Base-by-base conservation (phyloP, 2,329 filamentous ascomycete species). In the Scleromitrula shiraiana region DNA sequence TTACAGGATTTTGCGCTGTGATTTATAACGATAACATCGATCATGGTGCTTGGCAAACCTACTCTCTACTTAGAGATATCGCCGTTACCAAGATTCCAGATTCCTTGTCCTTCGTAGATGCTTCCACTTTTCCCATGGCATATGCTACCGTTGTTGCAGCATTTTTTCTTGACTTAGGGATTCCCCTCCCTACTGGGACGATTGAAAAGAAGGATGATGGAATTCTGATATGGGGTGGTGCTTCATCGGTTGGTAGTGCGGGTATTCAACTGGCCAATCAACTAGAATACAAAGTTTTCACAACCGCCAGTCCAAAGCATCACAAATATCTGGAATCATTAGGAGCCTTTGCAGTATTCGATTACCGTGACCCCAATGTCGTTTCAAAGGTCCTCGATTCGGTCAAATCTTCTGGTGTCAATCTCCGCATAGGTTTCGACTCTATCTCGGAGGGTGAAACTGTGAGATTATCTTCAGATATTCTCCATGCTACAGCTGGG, bases 1-100 rank as follows among this genome's bases (percentile, higher is more conserved):
- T 58, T 72, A 76, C 52, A 70, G 75, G 56, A 3, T 57, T 55
- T 30, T 51, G 30, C 14, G 51, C 62, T 61, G 6, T 77, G 77
- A 56, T 75, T 72, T 41, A 58, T 26, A 57, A 54, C 14, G 41
- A 56, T 1, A 72, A 54, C 62, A 67, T 41, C 14, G 57, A 46
- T 50, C 56, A 41, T 57, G 53, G 32, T 61, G 65, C 54, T 2
- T 74, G 73, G 38, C 71, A 74, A 46, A 67, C 71, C 35, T 57
- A 57, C 1, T 70, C 65, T 3, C 56, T 73, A 9, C 59, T 73
- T 3, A 66, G 67, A 2, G 71, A 66, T 59, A 65, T 68, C 49
- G 67, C 72, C 41, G 66, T 52, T 1, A 53, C 51, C 2, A 58
- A 55, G 29, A 49, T 63, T 10, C 61, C 59, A 2, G 53, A 57